A percentile compares a stretch with the other conserved stretches of the same genome.
Conservation (phyloP, 2,329 filamentous ascomycete genomes). For the Arthrobotrys sphaeroides region DNA sequence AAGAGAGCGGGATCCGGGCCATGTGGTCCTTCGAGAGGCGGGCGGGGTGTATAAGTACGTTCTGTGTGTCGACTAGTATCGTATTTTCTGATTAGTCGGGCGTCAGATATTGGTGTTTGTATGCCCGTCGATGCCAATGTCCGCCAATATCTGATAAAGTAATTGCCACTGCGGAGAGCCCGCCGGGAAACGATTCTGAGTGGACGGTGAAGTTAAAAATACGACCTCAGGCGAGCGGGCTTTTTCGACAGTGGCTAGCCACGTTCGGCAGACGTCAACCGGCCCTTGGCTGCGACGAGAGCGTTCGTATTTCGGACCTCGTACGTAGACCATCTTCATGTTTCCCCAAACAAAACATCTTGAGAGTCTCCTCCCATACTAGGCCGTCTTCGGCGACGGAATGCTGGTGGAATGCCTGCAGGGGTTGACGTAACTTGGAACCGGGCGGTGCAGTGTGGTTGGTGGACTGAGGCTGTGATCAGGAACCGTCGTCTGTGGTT, state of each 20-base stretch:
- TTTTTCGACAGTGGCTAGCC: neutral
- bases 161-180: no score
- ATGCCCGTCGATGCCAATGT: neutral
- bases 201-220: constrained; percentile 8
- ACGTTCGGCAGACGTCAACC: constrained; percentile 11
- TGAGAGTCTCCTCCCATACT: constrained; percentile 9
- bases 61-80: no score
- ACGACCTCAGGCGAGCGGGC: neutral
- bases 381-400: neutral
- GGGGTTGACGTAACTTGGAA: constrained; percentile 39
- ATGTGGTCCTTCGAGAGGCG: neutral
- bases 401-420: constrained; percentile 18
- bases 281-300: constrained; percentile 13
- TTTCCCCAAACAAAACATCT: constrained; percentile 6
- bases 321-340: no score
- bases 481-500: constrained; percentile 20
- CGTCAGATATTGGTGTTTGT: constrained; percentile 2
- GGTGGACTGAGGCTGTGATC: constrained; percentile 22
- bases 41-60: constrained; percentile 9
- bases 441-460: constrained; percentile 39
- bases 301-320: neutral
- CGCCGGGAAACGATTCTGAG: neutral
- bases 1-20: constrained; percentile 20
- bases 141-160: no score
- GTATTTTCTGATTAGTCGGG: constrained; percentile 19